A percentile compares a stretch with the other conserved stretches of the same genome.
phyloP scores from a whole-genome alignment of 2,329 filamentous ascomycete species.

The Penicillium sp. region DNA sequence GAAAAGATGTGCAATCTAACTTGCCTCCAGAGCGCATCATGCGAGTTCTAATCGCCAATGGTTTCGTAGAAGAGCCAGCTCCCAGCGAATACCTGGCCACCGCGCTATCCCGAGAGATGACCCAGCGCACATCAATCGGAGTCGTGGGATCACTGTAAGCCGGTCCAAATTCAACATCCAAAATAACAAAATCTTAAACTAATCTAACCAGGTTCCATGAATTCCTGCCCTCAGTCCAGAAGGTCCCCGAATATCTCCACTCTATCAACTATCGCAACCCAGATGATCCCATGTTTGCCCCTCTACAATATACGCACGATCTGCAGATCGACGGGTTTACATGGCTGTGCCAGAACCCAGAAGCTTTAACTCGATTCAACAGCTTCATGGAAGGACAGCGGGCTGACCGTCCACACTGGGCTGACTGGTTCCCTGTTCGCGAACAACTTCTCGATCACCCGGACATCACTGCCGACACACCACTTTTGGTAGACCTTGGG shows the following conservation, averaged over 20 bases:
- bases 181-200: background rate
- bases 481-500: conserved; percentile 42
- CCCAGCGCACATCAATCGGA: conserved; percentile 14
- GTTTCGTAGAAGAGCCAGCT: conserved; percentile 13
- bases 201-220: conserved; percentile 17
- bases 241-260: conserved; percentile 18
- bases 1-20: background rate
- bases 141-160: conserved; percentile 20
- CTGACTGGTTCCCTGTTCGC: conserved; percentile 24
- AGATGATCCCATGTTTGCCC: conserved; percentile 12
- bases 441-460: conserved; percentile 15
- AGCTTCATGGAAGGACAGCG: conserved; percentile 26
- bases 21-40: conserved; percentile 20
- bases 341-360: conserved; percentile 22
- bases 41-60: conserved; percentile 20
- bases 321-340: background rate
- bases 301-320: conserved; percentile 15
- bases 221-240: conserved; percentile 18
- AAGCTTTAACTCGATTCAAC: conserved; percentile 22
- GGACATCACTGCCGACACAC: conserved; percentile 9
- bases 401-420: conserved; percentile 20
- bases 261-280: conserved; percentile 14
- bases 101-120: conserved; percentile 18
- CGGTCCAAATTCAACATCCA: background rate
- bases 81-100: conserved; percentile 18